Conservation (phyloP, 345 rosid species). For the Salix udensis region DNA sequence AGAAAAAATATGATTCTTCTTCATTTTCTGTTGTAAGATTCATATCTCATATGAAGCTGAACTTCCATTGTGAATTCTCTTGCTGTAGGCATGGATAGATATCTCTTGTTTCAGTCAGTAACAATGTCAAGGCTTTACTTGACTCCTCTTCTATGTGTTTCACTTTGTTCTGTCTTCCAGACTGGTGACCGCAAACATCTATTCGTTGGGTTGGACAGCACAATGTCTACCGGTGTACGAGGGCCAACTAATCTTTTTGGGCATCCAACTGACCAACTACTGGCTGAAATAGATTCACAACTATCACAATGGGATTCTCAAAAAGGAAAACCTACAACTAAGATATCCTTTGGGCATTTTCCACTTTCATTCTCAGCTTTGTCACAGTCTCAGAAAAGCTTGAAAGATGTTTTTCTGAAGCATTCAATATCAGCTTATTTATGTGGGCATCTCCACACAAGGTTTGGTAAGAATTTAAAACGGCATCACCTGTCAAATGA, state of each 20-base stretch:
- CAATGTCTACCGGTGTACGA: conserved; percentile 68
- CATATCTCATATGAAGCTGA: neutral
- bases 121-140: neutral
- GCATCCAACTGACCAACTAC: conserved; percentile 79
- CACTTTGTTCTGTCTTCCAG: conserved; percentile 36
- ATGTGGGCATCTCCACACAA: conserved; percentile 87
- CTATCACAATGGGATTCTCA: conserved; percentile 75
- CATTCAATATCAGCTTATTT: conserved; percentile 79
- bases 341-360: conserved; percentile 88
- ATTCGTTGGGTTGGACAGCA: conserved; percentile 86
- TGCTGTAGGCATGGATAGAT: neutral
- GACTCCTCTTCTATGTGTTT: conserved; percentile 7
- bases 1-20: neutral
- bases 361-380: conserved; percentile 79
- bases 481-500: conserved; percentile 56
- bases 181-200: conserved; percentile 58
- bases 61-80: neutral
- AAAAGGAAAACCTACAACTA: conserved; percentile 55
- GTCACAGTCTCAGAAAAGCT: conserved; percentile 54
- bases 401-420: conserved; percentile 73
- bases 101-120: neutral
- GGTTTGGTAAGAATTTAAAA: conserved; percentile 84
- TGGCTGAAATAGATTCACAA: conserved; percentile 51
- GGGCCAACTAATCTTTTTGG: conserved; percentile 97
- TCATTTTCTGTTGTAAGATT: neutral